phyloP scores from a whole-genome alignment of 2,329 filamentous ascomycete species.

The Sarocladium brachiariae region DNA sequence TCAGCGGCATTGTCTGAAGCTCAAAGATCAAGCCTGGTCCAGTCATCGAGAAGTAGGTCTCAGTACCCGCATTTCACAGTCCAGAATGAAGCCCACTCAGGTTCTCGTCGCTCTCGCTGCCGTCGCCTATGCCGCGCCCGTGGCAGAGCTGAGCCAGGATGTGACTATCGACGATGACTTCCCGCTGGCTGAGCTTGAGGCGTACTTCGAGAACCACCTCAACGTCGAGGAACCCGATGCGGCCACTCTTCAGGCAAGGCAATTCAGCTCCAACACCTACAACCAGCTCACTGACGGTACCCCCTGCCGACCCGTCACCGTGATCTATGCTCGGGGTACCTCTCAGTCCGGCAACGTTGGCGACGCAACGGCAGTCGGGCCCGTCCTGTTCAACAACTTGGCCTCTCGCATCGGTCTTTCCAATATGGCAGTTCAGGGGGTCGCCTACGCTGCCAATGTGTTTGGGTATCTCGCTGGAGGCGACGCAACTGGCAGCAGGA shows the following conservation, averaged over 20 bases:
- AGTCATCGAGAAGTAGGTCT: not conserved
- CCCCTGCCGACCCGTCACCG: conserved; percentile 28
- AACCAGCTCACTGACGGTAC: conserved; percentile 11
- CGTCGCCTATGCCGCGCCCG: conserved; percentile 8
- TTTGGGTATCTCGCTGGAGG: conserved; percentile 39
- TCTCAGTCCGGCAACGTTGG: conserved; percentile 47
- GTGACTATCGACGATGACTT: conserved; percentile 5
- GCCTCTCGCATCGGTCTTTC: conserved; percentile 30
- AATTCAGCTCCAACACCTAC: conserved; percentile 8
- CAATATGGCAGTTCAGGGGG: conserved; percentile 45
- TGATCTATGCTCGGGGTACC: conserved; percentile 52
- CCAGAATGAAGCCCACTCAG: conserved; percentile 8
- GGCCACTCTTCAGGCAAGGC: conserved; percentile 5
- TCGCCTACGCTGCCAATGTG: conserved; percentile 42
- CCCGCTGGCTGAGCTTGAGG: conserved; percentile 10
- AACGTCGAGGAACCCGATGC: not conserved
- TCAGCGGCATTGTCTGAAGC: too few relatives aligned
- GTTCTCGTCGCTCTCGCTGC: conserved; percentile 7
- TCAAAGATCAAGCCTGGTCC: not conserved
- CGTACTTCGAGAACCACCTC: conserved; percentile 6
- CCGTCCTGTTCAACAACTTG: conserved; percentile 42
- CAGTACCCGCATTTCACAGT: not conserved
- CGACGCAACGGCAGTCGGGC: conserved; percentile 32
- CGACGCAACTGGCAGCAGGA: conserved; percentile 32
- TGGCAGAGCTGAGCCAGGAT: not conserved